These are phyloP conservation scores for Agrocybe praecox DNA, from an alignment of 768 basidiomycete genomes.

Conservation along the genomic window DNA sequence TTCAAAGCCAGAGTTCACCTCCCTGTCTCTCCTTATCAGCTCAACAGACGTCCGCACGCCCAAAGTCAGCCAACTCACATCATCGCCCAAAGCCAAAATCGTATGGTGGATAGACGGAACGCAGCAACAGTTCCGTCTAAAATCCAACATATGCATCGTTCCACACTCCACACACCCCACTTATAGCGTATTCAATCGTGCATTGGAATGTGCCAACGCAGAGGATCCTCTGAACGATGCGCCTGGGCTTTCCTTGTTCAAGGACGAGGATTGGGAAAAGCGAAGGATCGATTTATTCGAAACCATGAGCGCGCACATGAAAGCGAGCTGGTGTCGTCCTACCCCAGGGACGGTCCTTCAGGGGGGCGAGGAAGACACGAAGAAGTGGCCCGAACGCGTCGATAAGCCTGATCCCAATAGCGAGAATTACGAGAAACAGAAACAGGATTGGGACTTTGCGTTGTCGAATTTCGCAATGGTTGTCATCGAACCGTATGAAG, in stretches of 20 bases:
- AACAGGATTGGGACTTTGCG: slow-evolving; percentile 52
- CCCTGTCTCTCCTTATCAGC: slow-evolving; percentile 62
- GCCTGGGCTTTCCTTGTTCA: slow-evolving; percentile 23
- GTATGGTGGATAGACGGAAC: slow-evolving; percentile 76
- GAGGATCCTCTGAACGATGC: slow-evolving; percentile 25
- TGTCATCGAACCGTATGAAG: slow-evolving; percentile 66
- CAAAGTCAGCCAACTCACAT: slow-evolving; percentile 61
- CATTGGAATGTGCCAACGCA: slow-evolving; percentile 11
- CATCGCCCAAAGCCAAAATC: slow-evolving; percentile 55
- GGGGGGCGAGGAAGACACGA: slow-evolving; percentile 57
- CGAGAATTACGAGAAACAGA: slow-evolving; percentile 42
- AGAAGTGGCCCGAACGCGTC: slow-evolving; percentile 61
- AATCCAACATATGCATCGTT: slow-evolving; percentile 57
- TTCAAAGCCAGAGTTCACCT: slow-evolving; percentile 37
- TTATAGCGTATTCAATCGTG: slow-evolving; percentile 33
- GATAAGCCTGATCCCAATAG: slow-evolving; percentile 36
- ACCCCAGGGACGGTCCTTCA: slow-evolving; percentile 57
- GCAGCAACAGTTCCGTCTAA: slow-evolving; percentile 74
- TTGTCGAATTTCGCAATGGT: slow-evolving; percentile 71
- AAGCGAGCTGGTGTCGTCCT: slow-evolving; percentile 74
- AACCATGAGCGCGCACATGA: slow-evolving; percentile 60
- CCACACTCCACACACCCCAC: slow-evolving; percentile 45
- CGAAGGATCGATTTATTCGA: slow-evolving; percentile 62
- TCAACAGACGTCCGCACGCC: slow-evolving; percentile 76
- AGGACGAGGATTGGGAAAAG: slow-evolving; percentile 63